Base-by-base conservation (phyloP, 108 stramenopile species). In the Seminavis robusta region DNA sequence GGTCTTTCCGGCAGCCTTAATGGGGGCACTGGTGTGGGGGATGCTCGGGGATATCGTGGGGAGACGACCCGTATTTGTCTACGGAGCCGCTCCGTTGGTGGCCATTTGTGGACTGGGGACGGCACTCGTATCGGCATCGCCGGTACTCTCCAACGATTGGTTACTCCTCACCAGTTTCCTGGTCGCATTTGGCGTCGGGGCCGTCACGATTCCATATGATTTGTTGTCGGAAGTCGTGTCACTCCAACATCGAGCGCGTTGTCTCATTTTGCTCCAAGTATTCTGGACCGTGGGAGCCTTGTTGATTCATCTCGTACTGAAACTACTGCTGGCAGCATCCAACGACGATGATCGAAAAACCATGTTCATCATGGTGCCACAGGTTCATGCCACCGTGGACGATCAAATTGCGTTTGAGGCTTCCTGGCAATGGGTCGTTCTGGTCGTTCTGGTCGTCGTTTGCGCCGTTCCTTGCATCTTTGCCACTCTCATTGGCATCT, bases 141-240 rank as follows among this genome's bases (percentile, higher is more conserved):
- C n/a, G n/a, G n/a, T n/a, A n/a, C n/a, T n/a, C n/a, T n/a, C n/a
- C n/a, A 75, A 48, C 62, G 27, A 37, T 0, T 59, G 58, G 32
- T 43, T 88, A 21, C 27, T 88, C 29, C 42, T 65, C 1, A 49
- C 63, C 15, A 46, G 86, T 17, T 63, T 78, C n/a, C 46, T 77
- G 54, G 82, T 84, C 29, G 82, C 78, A 15, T 76, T 88, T 56
- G 86, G 86, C 0, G 72, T 88, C 1, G 86, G 86, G 19, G 86
- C 82, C 1, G 37, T 77, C 25, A 67, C 65, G 9, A 71, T 88
- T 17, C 77, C 82, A 0, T 88, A 82, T 55, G 80, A 83, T 42
- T 64, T 75, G 11, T 66, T 77, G 31, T 79, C 80, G 16, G 82
- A 88, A 51, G 67, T 83, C 47, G 33, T 84, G 0, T 83, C 86